These are phyloP conservation scores for Wickerhamiella vanderwaltii DNA, from an alignment of 805 yeast genomes.

Conservation along the genomic window DNA sequence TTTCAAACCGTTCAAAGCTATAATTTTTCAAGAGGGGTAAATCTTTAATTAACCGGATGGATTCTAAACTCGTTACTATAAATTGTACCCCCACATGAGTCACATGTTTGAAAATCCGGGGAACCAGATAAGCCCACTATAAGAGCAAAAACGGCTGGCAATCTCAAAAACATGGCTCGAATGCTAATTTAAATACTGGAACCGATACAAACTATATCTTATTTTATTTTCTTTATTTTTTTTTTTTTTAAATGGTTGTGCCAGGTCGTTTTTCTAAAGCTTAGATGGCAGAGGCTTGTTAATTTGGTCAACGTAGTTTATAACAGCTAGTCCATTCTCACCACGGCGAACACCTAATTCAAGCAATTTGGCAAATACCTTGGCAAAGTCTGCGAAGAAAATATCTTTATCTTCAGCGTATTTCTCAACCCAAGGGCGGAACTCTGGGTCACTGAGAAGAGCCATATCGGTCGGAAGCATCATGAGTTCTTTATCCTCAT, in stretches of 20 bases:
- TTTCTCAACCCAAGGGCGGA: conserved; percentile 46
- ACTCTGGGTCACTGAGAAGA: conserved; percentile 47
- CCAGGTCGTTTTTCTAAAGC: too few species aligned
- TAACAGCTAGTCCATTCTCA: conserved; percentile 28
- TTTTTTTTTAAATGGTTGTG: too few species aligned
- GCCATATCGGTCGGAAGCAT: conserved; percentile 80
- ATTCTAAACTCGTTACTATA: too few species aligned
- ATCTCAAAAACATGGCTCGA: too few species aligned
- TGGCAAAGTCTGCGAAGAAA: conserved; percentile 53
- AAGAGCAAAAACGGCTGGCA: too few species aligned
- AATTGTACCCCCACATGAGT: too few species aligned
- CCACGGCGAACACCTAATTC: conserved; percentile 69
- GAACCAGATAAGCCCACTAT: too few species aligned
- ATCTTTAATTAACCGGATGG: too few species aligned
- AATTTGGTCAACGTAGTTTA: conserved; percentile 23
- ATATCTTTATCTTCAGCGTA: conserved; percentile 55
- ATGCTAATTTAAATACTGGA: too few species aligned
- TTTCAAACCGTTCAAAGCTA: neutral
- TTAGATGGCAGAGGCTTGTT: conserved; percentile 11
- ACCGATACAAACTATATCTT: too few species aligned
- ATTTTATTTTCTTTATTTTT: too few species aligned
- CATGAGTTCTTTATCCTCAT: conserved; percentile 56
- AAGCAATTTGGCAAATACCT: conserved; percentile 54
- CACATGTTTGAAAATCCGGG: too few species aligned
- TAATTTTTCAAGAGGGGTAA: conserved; percentile 2